phyloP scores from a whole-genome alignment of 192 early-diverging fungal species.

The Coemansia sp. region DNA sequence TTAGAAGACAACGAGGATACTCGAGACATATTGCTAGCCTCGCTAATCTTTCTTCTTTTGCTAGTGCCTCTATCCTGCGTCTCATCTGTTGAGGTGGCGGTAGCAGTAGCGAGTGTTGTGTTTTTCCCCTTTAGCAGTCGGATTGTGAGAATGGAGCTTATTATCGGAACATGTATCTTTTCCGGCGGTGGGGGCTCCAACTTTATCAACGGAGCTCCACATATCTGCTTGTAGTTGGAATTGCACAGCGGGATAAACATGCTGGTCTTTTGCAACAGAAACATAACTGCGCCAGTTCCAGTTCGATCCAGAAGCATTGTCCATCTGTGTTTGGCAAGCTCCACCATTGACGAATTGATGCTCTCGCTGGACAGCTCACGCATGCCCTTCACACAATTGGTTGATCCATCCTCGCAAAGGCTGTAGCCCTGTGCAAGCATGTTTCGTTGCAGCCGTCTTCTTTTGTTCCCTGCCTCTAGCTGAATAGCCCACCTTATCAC shows the following conservation, averaged over 20 bases:
- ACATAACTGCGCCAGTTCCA: conserved; percentile 36
- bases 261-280: conserved; percentile 28
- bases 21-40: not conserved
- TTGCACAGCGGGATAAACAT: conserved; percentile 42
- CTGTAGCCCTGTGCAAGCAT: conserved; percentile 38
- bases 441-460: conserved; percentile 11
- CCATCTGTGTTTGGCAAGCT: conserved; percentile 35
- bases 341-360: conserved; percentile 45
- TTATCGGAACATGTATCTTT: conserved; percentile 10
- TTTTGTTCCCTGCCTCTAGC: not conserved
- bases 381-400: conserved; percentile 32
- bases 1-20: not conserved
- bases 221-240: conserved; percentile 36
- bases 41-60: not conserved
- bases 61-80: not conserved
- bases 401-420: conserved; percentile 19
- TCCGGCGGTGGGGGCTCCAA: conserved; percentile 9
- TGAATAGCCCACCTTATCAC: conserved; percentile 28
- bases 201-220: conserved; percentile 26
- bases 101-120: not conserved
- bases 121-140: not conserved
- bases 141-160: not conserved
- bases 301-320: conserved; percentile 24
- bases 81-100: not conserved
- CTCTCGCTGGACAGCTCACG: conserved; percentile 21